Evolutionary conservation across 2,329 filamentous ascomycete species (phyloP).

Genomic region (Septoria linicola): DNA sequence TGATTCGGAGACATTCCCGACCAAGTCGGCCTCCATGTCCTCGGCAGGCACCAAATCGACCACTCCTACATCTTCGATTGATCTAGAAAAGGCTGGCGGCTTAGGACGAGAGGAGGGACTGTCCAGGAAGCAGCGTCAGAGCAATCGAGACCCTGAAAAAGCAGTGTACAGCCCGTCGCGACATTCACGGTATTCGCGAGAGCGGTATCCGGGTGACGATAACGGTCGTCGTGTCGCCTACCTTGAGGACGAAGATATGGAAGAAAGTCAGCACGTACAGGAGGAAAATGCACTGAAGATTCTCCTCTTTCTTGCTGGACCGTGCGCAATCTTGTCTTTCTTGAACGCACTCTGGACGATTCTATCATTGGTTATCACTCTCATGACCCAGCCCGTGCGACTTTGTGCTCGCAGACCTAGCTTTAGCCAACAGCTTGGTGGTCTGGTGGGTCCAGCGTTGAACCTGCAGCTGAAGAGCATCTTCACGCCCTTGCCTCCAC

Average conservation of each 20-base stretch:
- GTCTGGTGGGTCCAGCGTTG: conserved; percentile 54
- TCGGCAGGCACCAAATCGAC: conserved; percentile 28
- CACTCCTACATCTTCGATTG: conserved; percentile 28
- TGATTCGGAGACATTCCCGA: conserved; percentile 19
- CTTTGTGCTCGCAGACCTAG: conserved; percentile 52
- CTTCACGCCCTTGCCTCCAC: conserved; percentile 41
- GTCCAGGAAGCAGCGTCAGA: conserved; percentile 17
- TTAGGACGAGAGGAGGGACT: conserved; percentile 17
- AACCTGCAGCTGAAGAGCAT: conserved; percentile 52
- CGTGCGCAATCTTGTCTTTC: conserved; percentile 56
- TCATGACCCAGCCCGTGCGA: conserved; percentile 55
- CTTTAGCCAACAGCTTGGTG: conserved; percentile 52
- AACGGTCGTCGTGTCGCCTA: conserved; percentile 22
- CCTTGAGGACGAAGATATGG: conserved; percentile 37
- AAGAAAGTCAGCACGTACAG: conserved; percentile 41
- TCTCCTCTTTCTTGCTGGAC: conserved; percentile 53
- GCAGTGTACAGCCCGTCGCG: conserved; percentile 23
- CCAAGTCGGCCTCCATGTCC: conserved; percentile 35
- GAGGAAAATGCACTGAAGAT: conserved; percentile 48
- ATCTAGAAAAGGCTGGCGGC: conserved; percentile 34
- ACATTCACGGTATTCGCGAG: conserved; percentile 18
- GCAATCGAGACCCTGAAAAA: conserved; percentile 30
- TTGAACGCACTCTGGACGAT: conserved; percentile 56
- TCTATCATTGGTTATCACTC: conserved; percentile 51
- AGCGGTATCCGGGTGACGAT: conserved; percentile 8